These are phyloP conservation scores for Allantophomopsis lycopodina DNA, from an alignment of 2,329 filamentous ascomycete genomes.

Conservation along the genomic window DNA sequence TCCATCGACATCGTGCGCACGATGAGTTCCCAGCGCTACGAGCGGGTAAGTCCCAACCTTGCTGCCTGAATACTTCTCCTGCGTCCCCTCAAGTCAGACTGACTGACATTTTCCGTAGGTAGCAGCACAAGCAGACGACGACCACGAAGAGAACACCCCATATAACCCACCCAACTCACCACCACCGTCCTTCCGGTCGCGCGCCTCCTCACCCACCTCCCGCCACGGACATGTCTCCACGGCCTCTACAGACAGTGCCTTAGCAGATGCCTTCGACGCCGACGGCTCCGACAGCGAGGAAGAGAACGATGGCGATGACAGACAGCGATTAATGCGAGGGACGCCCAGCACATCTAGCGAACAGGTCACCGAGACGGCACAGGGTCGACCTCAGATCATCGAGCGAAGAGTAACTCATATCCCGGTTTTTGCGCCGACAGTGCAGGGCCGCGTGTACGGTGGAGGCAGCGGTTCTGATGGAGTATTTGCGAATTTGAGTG, in stretches of 20 bases:
- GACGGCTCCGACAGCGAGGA: conserved; percentile 60
- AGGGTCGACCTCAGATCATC: conserved; percentile 7
- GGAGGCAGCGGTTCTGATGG: conserved; percentile 76
- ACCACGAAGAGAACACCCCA: conserved; percentile 22
- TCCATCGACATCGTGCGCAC: conserved; percentile 5
- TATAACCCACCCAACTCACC: conserved; percentile 29
- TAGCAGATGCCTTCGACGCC: conserved; percentile 86
- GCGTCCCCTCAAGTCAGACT: too few relatives aligned
- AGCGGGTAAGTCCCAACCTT: conserved; percentile 31
- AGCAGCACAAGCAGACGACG: conserved; percentile 43
- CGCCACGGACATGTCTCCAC: conserved; percentile 30
- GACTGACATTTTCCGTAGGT: conserved; percentile 25
- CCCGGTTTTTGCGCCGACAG: conserved; percentile 11
- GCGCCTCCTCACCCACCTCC: conserved; percentile 52
- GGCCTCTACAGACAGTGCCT: conserved; percentile 56
- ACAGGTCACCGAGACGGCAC: conserved; percentile 14
- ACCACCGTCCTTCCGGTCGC: conserved; percentile 79
- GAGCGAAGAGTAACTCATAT: conserved; percentile 13
- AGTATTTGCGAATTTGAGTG: conserved; percentile 89
- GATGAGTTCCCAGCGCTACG: conserved; percentile 29
- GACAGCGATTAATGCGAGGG: conserved; percentile 73
- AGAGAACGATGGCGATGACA: conserved; percentile 65
- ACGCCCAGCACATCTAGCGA: conserved; percentile 20
- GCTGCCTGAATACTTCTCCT: too few relatives aligned
- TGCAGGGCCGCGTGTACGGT: conserved; percentile 42